phyloP scores from a whole-genome alignment of 768 basidiomycete genomes.

The Hericium coralloides region DNA sequence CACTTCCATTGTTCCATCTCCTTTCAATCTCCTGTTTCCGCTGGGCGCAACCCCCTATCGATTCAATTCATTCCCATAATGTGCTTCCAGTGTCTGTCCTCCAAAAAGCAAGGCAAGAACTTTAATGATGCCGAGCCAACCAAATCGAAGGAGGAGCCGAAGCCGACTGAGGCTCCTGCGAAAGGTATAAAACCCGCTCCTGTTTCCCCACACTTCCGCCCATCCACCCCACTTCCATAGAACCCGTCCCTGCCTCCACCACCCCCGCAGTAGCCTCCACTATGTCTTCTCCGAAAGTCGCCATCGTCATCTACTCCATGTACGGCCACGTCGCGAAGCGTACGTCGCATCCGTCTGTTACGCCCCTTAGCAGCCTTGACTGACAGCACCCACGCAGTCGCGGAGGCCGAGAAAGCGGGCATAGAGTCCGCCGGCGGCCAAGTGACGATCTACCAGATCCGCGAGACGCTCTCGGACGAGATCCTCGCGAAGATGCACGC shows the following conservation, averaged over 20 bases:
- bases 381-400: slow-evolving; percentile 36
- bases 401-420: slow-evolving; percentile 39
- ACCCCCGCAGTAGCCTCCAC: background rate
- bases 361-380: background rate
- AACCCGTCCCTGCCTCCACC: background rate
- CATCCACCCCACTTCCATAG: background rate
- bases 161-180: background rate
- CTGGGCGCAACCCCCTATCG: no score
- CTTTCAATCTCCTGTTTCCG: no score
- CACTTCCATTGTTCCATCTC: no score
- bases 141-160: background rate
- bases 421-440: slow-evolving; percentile 32
- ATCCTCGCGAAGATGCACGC: slow-evolving; percentile 64
- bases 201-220: background rate
- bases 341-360: slow-evolving; percentile 25
- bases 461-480: slow-evolving; percentile 70
- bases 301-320: slow-evolving; percentile 68
- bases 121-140: background rate
- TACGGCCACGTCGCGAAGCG: slow-evolving; percentile 67
- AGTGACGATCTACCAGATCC: slow-evolving; percentile 47
- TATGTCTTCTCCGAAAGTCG: slow-evolving; percentile 40
- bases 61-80: no score
- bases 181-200: background rate
- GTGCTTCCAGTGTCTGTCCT: background rate
- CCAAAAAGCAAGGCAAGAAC: background rate